Evolutionary conservation across 495 filamentous ascomycete genomes (phyloP), one percentile per base, ranked within the genome.

Genomic region (Apiosordaria backusii): DNA sequence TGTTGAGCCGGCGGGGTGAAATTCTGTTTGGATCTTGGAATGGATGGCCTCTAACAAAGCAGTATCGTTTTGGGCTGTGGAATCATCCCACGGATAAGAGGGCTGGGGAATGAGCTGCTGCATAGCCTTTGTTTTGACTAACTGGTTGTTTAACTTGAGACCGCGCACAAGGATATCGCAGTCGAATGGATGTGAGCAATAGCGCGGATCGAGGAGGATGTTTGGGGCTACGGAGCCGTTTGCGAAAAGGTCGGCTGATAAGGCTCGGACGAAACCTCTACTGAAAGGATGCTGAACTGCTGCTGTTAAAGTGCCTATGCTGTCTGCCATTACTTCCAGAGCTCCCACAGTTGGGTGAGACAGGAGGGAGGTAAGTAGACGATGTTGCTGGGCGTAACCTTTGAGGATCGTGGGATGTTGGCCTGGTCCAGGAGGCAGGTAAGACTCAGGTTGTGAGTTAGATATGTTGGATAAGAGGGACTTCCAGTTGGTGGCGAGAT

Each of bases 331-430:
- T 35, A 76, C 62, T 57, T 79, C 78, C 45, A 79, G 64, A 24
- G 67, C 66, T 22, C 60, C 68, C 26, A 68, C 65, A 13, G 62
- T 59, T 3, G 60, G 50, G 23, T 59, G 60, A 3, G 64, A 58
- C 2, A 72, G 52, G 19, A 74, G 71, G 16, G 66, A 67, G 50
- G 68, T 66, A 24, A 77, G 71, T 10, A 80, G 62, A 2, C 24
- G 26, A 19, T 75, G 71, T 65, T 84, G 80, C 16, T 67, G 68
- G 4, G 25, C 61, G 65, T 79, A 85, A 22, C 82, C 83, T 54
- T 67, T 67, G 2, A 79, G 27, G 25, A 84, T 63, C 10, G 79
- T 72, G 0, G 74, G 23, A 67, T 83, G 77, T 15, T 73, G 73
- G 23, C 65, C 68, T 35, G 74, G 60, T 3, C 67, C 67, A n/a